A percentile compares a stretch with the other conserved stretches of the same genome.
phyloP scores from a whole-genome alignment of 768 basidiomycete species.

The Boletellus ananas region DNA sequence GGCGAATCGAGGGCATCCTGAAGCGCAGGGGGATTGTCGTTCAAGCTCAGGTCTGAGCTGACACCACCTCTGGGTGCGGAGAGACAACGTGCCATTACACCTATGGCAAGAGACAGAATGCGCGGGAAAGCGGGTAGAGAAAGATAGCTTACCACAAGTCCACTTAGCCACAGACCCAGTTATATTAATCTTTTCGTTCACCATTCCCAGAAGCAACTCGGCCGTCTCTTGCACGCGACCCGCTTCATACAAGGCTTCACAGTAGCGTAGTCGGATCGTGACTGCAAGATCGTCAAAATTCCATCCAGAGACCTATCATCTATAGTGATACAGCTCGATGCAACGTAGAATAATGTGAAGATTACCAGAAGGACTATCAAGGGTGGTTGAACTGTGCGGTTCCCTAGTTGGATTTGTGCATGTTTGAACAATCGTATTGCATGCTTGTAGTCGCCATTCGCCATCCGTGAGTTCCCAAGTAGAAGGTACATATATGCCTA shows the following conservation, averaged over 20 bases:
- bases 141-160: neutral
- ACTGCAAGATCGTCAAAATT: neutral
- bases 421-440: neutral
- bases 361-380: no score
- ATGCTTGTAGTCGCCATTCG: neutral
- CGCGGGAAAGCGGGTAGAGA: no score
- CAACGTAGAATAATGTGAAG: no score
- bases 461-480: neutral
- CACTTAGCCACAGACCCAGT: neutral
- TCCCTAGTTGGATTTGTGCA: neutral
- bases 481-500: slow-evolving; percentile 11
- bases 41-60: no score
- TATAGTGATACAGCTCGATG: no score
- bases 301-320: slow-evolving; percentile 10
- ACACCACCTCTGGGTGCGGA: no score
- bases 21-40: no score
- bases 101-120: no score
- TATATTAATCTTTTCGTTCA: neutral
- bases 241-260: neutral
- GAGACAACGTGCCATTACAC: no score
- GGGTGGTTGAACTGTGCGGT: neutral
- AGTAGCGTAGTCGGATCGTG: neutral
- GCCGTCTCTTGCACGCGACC: neutral
- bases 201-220: neutral
- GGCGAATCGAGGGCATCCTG: neutral